phyloP scores from a whole-genome alignment of 2,329 filamentous ascomycete genomes.

The Fusarium scirpi region DNA sequence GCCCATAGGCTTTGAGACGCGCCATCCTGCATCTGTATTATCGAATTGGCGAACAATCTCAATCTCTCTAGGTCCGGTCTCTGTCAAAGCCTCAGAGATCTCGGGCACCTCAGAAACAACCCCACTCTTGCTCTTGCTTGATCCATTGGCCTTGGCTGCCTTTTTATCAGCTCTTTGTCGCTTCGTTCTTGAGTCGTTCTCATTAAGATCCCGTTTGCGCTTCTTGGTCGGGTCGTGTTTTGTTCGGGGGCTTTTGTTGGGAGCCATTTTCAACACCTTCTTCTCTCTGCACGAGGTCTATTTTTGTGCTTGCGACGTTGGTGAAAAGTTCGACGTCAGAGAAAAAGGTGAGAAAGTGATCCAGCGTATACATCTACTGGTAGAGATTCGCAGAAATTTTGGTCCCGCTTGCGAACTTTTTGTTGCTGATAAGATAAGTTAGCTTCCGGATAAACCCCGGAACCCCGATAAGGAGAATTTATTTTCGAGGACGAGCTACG shows the following conservation, averaged over 20 bases:
- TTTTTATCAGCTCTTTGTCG: conserved; percentile 53
- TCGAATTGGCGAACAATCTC: conserved; percentile 47
- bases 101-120: conserved; percentile 34
- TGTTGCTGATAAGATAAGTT: conserved; percentile 57
- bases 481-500: conserved; percentile 35
- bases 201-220: conserved; percentile 60
- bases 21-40: conserved; percentile 62
- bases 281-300: conserved; percentile 13
- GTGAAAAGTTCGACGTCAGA: conserved; percentile 34
- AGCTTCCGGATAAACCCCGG: conserved; percentile 49
- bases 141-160: conserved; percentile 47
- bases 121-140: conserved; percentile 19
- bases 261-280: conserved; percentile 51
- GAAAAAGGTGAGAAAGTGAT: conserved; percentile 32
- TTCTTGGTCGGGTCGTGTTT: conserved; percentile 58
- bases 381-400: conserved; percentile 53
- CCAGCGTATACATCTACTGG: conserved; percentile 27
- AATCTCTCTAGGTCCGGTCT: conserved; percentile 39
- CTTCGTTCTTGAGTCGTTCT: conserved; percentile 57
- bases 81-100: conserved; percentile 27
- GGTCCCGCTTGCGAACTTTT: conserved; percentile 56
- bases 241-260: conserved; percentile 48
- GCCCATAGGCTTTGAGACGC: conserved; percentile 72
- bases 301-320: conserved; percentile 36
- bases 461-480: conserved; percentile 40